Base-by-base conservation (phyloP, 2,329 filamentous ascomycete species). In the Xylariaceae sp. region DNA sequence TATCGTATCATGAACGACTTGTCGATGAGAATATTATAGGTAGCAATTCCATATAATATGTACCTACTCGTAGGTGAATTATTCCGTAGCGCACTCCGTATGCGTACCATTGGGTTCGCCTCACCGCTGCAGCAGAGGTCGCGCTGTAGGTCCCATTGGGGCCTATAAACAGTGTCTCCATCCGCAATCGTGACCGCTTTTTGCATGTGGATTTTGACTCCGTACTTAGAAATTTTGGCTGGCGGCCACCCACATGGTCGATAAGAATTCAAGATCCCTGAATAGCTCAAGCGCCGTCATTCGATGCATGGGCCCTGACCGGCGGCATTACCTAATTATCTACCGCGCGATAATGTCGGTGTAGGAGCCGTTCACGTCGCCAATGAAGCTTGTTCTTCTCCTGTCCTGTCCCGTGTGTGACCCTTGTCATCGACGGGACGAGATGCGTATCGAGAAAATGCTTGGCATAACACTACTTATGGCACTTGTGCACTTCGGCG, bases 101-200 rank as follows among this genome's bases (percentile, higher is more conserved):
- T 9, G 37, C 50, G 45, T 59, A 55, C 55, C 39, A 62, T 35
- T 47, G 13, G 54, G 42, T 17, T 49, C 47, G 34, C 30, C 51
- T 64, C 62, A 64, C 62, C 62, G 62, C 62, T 17, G 59, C 53
- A 47, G 52, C 52, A 47, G 52, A 47, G 44, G 55, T 17, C 51
- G 44, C 59, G 54, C 49, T 51, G 51, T 15, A 18, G 37, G 55
- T 54, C 50, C 23, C 53, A 56, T 39, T 10, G 54, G 42, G 49
- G 18, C 17, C 50, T 42, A 51, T 44, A 42, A 35, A 23, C 56
- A 15, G 42, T 17, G 44, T 44, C 60, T 39, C 42, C 23, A 30
- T 51, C 37, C 17, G 47, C 17, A 49, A 45, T 54, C 50, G 62
- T 64, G 62, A 64, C 62, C 62, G 62, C 62, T 50, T 53, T 64